Evolutionary conservation across 2,329 filamentous ascomycete genomes (phyloP).

Genomic region (Colletotrichum gigasporum): DNA sequence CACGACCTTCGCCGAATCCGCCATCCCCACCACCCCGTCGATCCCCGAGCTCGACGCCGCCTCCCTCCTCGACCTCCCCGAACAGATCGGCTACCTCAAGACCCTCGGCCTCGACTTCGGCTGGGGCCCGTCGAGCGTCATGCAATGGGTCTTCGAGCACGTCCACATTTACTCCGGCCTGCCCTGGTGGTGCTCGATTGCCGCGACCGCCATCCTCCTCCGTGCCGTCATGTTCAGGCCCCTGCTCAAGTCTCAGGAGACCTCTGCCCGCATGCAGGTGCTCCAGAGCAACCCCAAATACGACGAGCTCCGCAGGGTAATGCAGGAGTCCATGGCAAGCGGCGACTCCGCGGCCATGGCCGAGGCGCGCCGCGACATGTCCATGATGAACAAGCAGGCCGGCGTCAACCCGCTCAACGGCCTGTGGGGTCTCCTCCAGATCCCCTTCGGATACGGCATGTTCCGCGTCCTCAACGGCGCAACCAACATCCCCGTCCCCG

Average conservation of each 20-base stretch:
- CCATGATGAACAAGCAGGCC: conserved; percentile 49
- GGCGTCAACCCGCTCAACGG: conserved; percentile 44
- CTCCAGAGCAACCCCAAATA: conserved; percentile 65
- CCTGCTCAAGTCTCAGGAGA: conserved; percentile 69
- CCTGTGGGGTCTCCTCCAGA: conserved; percentile 51
- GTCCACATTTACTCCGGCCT: conserved; percentile 79
- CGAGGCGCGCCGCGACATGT: conserved; percentile 47
- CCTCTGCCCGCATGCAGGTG: conserved; percentile 68
- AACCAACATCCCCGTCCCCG: conserved; percentile 81
- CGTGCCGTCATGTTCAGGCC: conserved; percentile 74
- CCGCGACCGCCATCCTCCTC: conserved; percentile 70
- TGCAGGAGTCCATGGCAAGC: conserved; percentile 60
- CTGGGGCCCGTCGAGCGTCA: conserved; percentile 77
- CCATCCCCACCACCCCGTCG: conserved; percentile 20
- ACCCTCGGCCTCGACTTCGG: conserved; percentile 88
- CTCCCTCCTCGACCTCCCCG: conserved; percentile 69
- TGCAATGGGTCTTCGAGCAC: conserved; percentile 84
- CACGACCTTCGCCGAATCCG: conserved; percentile 13
- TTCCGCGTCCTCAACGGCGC: conserved; percentile 83
- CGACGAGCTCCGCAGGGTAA: conserved; percentile 43
- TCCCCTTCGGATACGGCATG: conserved; percentile 81
- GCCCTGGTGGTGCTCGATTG: conserved; percentile 85
- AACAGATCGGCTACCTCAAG: conserved; percentile 84
- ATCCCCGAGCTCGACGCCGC: conserved; percentile 47
- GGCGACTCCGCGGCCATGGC: conserved; percentile 63